Base-by-base conservation (phyloP, 1,284 basidiomycete species). In the Naganishia cerealis region DNA sequence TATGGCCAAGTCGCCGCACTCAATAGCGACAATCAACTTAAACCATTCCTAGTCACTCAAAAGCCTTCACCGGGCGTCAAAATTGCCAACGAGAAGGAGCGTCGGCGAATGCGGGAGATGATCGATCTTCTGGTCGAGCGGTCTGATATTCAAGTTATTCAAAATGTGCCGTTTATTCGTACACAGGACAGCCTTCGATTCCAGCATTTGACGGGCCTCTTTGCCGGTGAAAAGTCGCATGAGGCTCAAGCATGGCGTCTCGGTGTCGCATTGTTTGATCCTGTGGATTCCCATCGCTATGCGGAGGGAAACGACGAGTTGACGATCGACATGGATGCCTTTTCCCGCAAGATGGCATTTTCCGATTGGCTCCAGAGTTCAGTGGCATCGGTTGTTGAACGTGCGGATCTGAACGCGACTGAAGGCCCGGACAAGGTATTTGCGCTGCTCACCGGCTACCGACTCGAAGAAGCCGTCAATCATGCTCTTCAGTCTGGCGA, bases 211-310 rank as follows among this genome's bases (percentile, higher is more conserved):
- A 84, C 86, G 2, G 80, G 85, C 2, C 82, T 90, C 18, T 95
- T 93, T 77, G 85, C 86, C 26, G 86, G 86, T 50, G 90, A 95
- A 75, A 84, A 85, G 18, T 87, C 90, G 0, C 87, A 87, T 72
- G 89, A 91, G 75, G 89, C 92, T 0, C 86, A 85, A 15, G 78
- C 97, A 33, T 98, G 94, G 84, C 87, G 90, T 29, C 86, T 99
- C 0, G 93, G 92, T 7, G 86, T 86, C n/a, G 92, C 92, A 0
- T 84, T 99, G 0, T 99, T 98, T 76, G 96, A 99, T 80, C 84
- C 86, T 72, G 83, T 95, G 40, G 83, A 87, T 52, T 83, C 87
- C 0, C 81, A 84, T 0, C 86, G 88, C 65, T 36, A 58, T 33
- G 21, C 38, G 24, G 82, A 89, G 40, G 82, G 85, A 24, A 85